phyloP scores from a whole-genome alignment of 768 basidiomycete species.

The Amanita inopinata region DNA sequence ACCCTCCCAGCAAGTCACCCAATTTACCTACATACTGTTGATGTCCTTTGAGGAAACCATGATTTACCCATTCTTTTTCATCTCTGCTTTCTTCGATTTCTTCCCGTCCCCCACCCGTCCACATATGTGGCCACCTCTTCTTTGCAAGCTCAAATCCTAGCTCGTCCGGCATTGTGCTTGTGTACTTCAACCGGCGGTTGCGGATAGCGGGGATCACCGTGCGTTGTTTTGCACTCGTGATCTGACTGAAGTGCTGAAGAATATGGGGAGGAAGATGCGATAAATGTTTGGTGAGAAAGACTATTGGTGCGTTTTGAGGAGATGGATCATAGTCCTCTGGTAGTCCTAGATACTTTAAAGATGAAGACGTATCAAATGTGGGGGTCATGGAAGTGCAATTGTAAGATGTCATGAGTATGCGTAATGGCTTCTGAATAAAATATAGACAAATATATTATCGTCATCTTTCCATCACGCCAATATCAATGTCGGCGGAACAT shows the following conservation, averaged over 20 bases:
- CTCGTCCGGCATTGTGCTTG: conserved; percentile 42
- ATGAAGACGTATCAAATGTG: conserved; percentile 12
- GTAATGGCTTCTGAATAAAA: background rate
- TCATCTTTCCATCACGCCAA: too few species aligned
- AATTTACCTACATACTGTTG: conserved; percentile 60
- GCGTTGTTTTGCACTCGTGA: conserved; percentile 56
- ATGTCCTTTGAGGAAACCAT: conserved; percentile 47
- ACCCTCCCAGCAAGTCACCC: conserved; percentile 53
- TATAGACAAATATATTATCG: conserved; percentile 6
- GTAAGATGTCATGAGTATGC: background rate
- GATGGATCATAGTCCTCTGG: conserved; percentile 49
- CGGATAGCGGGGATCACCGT: conserved; percentile 54
- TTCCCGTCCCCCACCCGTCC: conserved; percentile 44
- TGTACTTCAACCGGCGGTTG: conserved; percentile 63
- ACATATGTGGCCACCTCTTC: conserved; percentile 56
- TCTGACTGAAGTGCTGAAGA: conserved; percentile 31
- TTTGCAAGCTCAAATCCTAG: conserved; percentile 45
- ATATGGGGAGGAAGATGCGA: conserved; percentile 60
- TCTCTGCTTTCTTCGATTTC: conserved; percentile 48
- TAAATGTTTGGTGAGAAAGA: conserved; percentile 54
- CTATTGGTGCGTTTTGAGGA: conserved; percentile 46
- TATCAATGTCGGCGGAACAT: background rate
- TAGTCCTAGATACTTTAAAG: conserved; percentile 45
- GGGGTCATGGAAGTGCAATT: background rate
- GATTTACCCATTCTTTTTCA: conserved; percentile 61